These are phyloP conservation scores for Wickerhamiella occidentalis DNA, from an alignment of 805 yeast species.

Conservation along the genomic window DNA sequence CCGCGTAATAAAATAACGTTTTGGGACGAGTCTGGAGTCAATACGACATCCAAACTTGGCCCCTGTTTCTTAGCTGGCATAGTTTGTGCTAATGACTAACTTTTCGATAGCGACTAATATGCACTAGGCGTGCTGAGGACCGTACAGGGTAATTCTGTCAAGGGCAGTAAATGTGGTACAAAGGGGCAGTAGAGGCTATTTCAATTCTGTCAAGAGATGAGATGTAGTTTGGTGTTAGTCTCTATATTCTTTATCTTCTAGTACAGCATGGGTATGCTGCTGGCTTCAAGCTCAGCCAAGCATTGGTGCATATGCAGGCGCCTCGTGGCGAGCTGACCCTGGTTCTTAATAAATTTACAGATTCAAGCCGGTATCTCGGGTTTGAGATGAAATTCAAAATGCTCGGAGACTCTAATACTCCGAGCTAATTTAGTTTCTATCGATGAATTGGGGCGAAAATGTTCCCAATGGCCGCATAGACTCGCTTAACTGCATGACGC, in stretches of 20 bases:
- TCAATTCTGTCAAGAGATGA: no score
- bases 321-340: background rate
- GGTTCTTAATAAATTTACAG: background rate
- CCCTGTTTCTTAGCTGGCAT: slow-evolving; percentile 10
- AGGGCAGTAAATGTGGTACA: background rate
- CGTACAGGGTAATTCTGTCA: background rate
- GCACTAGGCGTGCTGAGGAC: background rate
- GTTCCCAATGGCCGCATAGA: no score
- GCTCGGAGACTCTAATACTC: no score
- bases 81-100: background rate
- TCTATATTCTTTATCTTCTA: background rate
- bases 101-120: background rate
- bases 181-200: background rate
- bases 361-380: background rate
- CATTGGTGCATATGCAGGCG: background rate
- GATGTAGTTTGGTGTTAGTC: no score
- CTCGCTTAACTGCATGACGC: no score
- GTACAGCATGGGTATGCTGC: no score
- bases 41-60: slow-evolving; percentile 17
- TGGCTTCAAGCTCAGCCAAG: background rate
- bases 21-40: slow-evolving; percentile 19
- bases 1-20: slow-evolving; percentile 74
- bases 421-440: no score
- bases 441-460: no score
- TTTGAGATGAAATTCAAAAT: no score